phyloP scores from a whole-genome alignment of 2,329 filamentous ascomycete genomes.

The Cladosporium sp. region DNA sequence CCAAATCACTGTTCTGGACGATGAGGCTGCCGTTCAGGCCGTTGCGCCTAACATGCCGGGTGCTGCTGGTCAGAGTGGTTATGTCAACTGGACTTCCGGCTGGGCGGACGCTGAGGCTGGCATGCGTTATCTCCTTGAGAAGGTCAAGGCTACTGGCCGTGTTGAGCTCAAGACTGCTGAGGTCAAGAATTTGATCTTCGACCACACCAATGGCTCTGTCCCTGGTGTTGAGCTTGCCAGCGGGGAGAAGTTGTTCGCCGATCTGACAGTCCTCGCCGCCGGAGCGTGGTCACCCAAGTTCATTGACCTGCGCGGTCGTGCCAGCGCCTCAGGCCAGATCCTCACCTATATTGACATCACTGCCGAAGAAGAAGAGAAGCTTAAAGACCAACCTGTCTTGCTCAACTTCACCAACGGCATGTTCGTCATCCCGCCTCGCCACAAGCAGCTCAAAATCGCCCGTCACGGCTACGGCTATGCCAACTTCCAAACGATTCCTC shows the following conservation, averaged over 20 bases:
- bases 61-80: background rate
- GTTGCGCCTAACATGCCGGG: constrained; percentile 18
- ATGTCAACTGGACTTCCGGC: background rate
- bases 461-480: constrained; percentile 42
- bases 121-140: background rate
- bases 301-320: constrained; percentile 33
- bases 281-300: constrained; percentile 35
- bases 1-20: constrained; percentile 31
- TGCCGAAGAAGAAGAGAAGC: constrained; percentile 58
- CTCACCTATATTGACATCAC: constrained; percentile 71
- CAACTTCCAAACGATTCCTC: constrained; percentile 34
- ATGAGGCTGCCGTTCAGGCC: too few relatives aligned
- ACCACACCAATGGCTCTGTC: constrained; percentile 13
- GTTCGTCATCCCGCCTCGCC: constrained; percentile 59
- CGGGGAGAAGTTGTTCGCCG: constrained; percentile 39
- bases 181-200: constrained; percentile 14
- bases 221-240: constrained; percentile 30
- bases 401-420: constrained; percentile 64
- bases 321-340: constrained; percentile 66
- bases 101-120: background rate
- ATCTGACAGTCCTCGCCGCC: constrained; percentile 23
- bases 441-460: constrained; percentile 43
- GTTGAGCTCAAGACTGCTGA: constrained; percentile 19
- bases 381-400: constrained; percentile 64
- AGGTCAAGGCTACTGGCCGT: constrained; percentile 19